phyloP scores from a whole-genome alignment of 345 rosid genomes.

The Litchi chinensis region DNA sequence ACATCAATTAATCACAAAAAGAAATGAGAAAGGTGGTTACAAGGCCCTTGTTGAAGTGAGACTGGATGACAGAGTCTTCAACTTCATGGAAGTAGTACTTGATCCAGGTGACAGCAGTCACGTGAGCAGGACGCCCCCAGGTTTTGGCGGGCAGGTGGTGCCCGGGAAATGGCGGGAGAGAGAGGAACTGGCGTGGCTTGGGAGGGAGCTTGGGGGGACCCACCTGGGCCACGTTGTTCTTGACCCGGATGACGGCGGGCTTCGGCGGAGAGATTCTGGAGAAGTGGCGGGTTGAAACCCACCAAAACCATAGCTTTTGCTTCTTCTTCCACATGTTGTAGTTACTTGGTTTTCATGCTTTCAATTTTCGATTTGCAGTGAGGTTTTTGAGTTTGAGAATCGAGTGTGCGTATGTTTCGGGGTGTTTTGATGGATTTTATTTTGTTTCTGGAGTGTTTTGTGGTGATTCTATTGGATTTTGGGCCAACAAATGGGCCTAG shows the following conservation, averaged over 20 bases:
- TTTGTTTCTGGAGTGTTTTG: no score
- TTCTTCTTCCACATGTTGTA: neutral
- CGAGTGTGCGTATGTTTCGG: no score
- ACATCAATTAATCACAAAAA: neutral
- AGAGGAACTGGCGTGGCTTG: conserved; percentile 85
- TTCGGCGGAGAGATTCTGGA: conserved; percentile 61
- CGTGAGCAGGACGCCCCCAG: conserved; percentile 31
- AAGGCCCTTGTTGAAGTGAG: conserved; percentile 87
- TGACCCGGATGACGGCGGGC: conserved; percentile 57
- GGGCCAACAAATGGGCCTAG: no score
- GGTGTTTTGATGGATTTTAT: no score
- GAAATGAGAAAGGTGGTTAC: conserved; percentile 41
- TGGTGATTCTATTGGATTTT: no score
- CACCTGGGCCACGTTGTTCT: conserved; percentile 59
- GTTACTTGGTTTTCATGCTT: neutral
- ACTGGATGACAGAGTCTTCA: conserved; percentile 54
- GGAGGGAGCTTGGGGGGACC: conserved; percentile 61
- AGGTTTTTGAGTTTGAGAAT: no score
- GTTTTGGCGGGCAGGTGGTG: conserved; percentile 57
- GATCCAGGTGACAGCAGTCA: conserved; percentile 86
- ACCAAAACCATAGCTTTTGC: neutral
- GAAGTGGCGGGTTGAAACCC: conserved; percentile 33
- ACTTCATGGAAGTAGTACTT: conserved; percentile 77
- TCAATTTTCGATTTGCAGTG: neutral
- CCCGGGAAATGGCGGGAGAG: conserved; percentile 80